These are phyloP conservation scores for Kwoniella sp. DNA, from an alignment of 768 basidiomycete genomes.

Conservation along the genomic window DNA sequence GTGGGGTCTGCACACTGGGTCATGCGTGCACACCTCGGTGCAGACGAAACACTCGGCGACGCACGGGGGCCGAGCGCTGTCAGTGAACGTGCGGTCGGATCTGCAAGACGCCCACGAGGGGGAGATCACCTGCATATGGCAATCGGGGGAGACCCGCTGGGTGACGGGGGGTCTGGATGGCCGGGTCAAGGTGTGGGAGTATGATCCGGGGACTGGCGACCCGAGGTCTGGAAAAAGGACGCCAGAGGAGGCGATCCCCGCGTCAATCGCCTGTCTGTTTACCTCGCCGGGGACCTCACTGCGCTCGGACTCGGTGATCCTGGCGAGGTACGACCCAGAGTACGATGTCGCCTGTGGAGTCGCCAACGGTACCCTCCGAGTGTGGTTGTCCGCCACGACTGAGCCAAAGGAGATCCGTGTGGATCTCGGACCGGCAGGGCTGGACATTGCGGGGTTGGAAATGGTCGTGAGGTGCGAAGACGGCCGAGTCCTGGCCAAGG, in stretches of 20 bases:
- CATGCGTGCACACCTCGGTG: slow-evolving; percentile 36
- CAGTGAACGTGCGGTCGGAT: slow-evolving; percentile 24
- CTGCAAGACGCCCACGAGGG: slow-evolving; percentile 28
- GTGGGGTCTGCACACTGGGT: slow-evolving; percentile 39
- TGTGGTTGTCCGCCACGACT: slow-evolving; percentile 20
- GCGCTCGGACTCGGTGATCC: slow-evolving; percentile 29
- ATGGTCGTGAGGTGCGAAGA: slow-evolving; percentile 7
- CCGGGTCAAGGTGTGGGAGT: slow-evolving; percentile 39
- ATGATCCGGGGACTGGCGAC: slow-evolving; percentile 2
- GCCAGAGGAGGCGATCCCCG: slow-evolving; percentile 7
- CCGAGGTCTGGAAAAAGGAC: slow-evolving; percentile 15
- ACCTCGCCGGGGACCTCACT: no score
- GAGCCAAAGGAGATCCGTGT: slow-evolving; percentile 17
- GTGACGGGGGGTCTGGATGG: slow-evolving; percentile 43
- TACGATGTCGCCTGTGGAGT: slow-evolving; percentile 32
- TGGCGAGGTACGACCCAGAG: slow-evolving; percentile 27
- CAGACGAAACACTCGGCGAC: slow-evolving; percentile 25
- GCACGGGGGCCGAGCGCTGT: slow-evolving; percentile 33
- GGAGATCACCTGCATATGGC: slow-evolving; percentile 30
- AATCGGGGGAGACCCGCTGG: slow-evolving; percentile 15
- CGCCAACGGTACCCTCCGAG: slow-evolving; percentile 40
- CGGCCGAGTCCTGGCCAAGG: background rate
- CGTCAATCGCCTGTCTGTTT: slow-evolving; percentile 23
- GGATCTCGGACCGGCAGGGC: slow-evolving; percentile 27
- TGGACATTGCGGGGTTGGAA: slow-evolving; percentile 15